Conservation (phyloP, 2,329 filamentous ascomycete genomes). For the Xylaria polymorpha region DNA sequence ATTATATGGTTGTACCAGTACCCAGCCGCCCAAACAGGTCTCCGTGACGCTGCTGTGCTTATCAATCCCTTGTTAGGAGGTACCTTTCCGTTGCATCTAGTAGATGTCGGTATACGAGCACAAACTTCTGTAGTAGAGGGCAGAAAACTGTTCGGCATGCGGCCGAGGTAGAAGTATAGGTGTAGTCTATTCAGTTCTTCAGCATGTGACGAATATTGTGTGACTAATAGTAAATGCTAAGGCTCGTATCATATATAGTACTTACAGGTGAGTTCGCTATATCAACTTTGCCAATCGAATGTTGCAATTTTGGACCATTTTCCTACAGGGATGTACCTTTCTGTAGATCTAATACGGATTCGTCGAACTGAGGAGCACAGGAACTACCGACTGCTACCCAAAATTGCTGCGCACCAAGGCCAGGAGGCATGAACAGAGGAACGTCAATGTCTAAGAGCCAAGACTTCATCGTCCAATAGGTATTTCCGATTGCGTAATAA, state of each 20-base stretch:
- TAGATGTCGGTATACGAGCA: neutral
- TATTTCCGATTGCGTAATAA: conserved; percentile 3
- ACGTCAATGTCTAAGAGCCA: neutral
- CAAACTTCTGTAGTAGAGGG: neutral
- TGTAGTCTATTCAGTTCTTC: neutral
- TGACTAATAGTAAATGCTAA: neutral
- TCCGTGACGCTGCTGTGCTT: neutral
- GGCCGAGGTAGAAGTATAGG: conserved; percentile 1
- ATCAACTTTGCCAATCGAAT: neutral
- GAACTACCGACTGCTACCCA: conserved; percentile 18
- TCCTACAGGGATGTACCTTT: neutral
- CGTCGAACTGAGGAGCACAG: conserved; percentile 8
- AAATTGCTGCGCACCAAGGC: conserved; percentile 4
- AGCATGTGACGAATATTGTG: conserved; percentile 11
- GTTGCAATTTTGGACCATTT: neutral
- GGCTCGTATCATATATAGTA: neutral
- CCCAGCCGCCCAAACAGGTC: too few species aligned
- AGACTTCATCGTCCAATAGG: conserved; percentile 12
- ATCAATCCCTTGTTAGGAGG: neutral
- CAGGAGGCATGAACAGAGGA: neutral
- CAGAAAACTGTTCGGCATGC: conserved; percentile 2
- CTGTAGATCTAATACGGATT: conserved; percentile 14
- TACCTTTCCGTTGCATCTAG: neutral
- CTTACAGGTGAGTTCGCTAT: neutral
- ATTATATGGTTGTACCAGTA: neutral